These are phyloP conservation scores for Pseudocercospora macadamiae DNA, from an alignment of 2,329 filamentous ascomycete genomes.

Conservation along the genomic window DNA sequence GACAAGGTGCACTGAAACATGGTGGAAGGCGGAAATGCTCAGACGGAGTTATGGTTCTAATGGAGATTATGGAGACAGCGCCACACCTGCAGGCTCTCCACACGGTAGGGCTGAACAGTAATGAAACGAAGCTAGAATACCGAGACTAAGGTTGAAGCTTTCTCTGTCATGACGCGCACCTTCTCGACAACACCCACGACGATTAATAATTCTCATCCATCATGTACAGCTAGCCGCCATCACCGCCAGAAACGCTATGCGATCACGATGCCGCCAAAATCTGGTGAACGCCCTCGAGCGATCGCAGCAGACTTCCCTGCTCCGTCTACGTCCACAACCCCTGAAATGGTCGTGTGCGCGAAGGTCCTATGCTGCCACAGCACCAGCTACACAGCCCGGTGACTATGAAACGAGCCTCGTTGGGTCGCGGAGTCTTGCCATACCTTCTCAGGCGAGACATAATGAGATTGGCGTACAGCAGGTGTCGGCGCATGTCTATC, in stretches of 20 bases:
- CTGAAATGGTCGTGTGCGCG: slow-evolving; percentile 34
- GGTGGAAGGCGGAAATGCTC: not conserved
- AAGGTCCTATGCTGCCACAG: slow-evolving; percentile 30
- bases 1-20: not conserved
- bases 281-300: slow-evolving; percentile 36
- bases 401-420: slow-evolving; percentile 2
- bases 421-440: slow-evolving; percentile 27
- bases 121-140: too few species aligned
- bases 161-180: not conserved
- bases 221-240: slow-evolving; percentile 11
- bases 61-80: not conserved
- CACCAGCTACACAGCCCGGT: slow-evolving; percentile 7
- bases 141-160: too few species aligned
- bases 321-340: slow-evolving; percentile 35
- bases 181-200: not conserved
- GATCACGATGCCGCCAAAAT: slow-evolving; percentile 37
- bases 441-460: slow-evolving; percentile 65
- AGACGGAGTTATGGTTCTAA: not conserved
- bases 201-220: not conserved
- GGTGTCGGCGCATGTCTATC: slow-evolving; percentile 78
- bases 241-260: slow-evolving; percentile 30
- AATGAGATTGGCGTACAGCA: slow-evolving; percentile 97
- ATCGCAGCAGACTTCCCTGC: slow-evolving; percentile 41
- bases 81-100: not conserved
- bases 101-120: not conserved